Base-by-base conservation (phyloP, 2,329 filamentous ascomycete genomes). In the Zymoseptoria pseudotritici region DNA sequence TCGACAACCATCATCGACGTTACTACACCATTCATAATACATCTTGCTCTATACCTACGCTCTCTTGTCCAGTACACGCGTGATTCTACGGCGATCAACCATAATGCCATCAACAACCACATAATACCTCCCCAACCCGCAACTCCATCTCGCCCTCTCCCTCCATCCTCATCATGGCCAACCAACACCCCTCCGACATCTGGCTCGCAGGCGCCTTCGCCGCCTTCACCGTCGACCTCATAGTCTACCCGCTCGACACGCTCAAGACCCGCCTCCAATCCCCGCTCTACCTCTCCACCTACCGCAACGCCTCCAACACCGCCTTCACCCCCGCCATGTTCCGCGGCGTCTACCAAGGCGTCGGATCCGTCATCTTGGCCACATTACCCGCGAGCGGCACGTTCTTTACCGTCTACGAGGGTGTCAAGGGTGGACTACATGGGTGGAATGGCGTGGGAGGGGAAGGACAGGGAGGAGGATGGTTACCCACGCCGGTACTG, bases 361-460 rank as follows among this genome's bases (percentile, higher is more conserved):
- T 96, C 20, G 90, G 90, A 58, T 92, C 89, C 68, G 88, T 95
- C 21, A 85, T 96, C 9, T 76, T 96, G 29, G 89, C 90, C 10
- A 96, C 91, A 0, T 78, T 96, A n/a, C 91, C 92, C n/a, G 89
- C 89, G 58, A 90, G 91, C 56, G 91, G 90, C 61, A 81, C 90
- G 10, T 96, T 96, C 78, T 96, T 96, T 75, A 91, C 89, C 2
- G 92, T 89, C 1, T 96, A 96, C 73, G 91, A 96, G 76, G 85
- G 81, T 53, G 80, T 86, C 20, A 96, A 95, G 74, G 76, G 78
- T 2, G 73, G 83, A 2, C 79, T 95, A 1, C 79, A 80, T 26
- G 6, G 17, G 73, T 73, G 20, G 79, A 46, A 80, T 79, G 51
- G 78, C 83, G 2, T 77, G 78, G 0, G 71, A 73, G 17, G 60